Evolutionary conservation across 179 eudicot species (phyloP), one percentile per base, ranked within the genome.

Genomic region (Amaranthus tricolor): DNA sequence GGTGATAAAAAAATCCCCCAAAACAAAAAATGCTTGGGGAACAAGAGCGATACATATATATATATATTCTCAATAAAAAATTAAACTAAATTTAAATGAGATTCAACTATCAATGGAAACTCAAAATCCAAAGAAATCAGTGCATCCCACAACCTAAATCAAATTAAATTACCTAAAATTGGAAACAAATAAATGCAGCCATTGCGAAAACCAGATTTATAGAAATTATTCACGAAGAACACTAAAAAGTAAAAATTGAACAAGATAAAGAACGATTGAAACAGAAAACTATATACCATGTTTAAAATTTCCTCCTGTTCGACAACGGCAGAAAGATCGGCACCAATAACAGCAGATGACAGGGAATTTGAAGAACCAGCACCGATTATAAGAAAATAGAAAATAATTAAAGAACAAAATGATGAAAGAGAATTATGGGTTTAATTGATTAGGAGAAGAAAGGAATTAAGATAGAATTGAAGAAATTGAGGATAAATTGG

Each of bases 291-390:
- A 6, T 66, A 8, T 80, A 84, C 84, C 83, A 73, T 43, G 62
- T 73, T 73, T 19, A 80, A 84, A 76, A 68, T 54, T 61, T 81
- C 82, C 20, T 81, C 80, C 45, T 81, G 80, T 1, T 78, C 82
- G 17, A 58, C 68, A 57, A 57, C 56, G 62, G 58, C 66, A 4
- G 62, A 48, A 16, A 69, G 76, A 80, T 83, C 81, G 43, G 63
- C 57, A 3, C 75, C 73, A 20, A 75, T 61, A 43, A 75, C 63
- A 21, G 58, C 79, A 11, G 76, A 77, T 48, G 67, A 74, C 54
- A 65, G 80, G 49, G 81, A 76, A 67, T 74, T 77, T 60, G 74
- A 66, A 15, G 52, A 62, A 80, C 63, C 63, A 58, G 48, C 69
- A n/a, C 49, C 43, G 62, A 70, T 74, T 70, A 54, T 14, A 8